Evolutionary conservation across 2,329 filamentous ascomycete genomes (phyloP).

Genomic region (Alternaria incomplexa): DNA sequence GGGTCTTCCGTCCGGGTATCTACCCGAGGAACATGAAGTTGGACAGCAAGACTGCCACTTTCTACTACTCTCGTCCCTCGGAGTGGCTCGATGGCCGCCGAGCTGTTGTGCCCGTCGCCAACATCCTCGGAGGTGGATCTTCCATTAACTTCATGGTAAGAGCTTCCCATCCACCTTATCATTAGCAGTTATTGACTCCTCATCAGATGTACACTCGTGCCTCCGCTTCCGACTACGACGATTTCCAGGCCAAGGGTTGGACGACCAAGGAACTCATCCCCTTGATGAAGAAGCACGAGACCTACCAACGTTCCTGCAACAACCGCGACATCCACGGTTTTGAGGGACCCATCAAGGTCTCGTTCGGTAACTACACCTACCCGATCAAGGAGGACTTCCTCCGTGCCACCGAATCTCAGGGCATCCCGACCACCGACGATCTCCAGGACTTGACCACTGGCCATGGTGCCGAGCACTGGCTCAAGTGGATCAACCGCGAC

Average conservation of each 20-base stretch:
- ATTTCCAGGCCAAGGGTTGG: constrained; percentile 83
- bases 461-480: constrained; percentile 78
- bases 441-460: constrained; percentile 73
- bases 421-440: constrained; percentile 77
- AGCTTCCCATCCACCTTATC: too few species aligned
- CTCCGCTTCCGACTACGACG: constrained; percentile 75
- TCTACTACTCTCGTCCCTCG: constrained; percentile 78
- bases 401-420: constrained; percentile 73
- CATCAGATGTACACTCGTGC: constrained; percentile 76
- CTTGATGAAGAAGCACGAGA: constrained; percentile 81
- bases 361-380: constrained; percentile 79
- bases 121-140: constrained; percentile 74
- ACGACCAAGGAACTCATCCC: constrained; percentile 75
- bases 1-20: constrained; percentile 76
- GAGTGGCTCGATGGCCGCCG: constrained; percentile 73
- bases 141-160: constrained; percentile 78
- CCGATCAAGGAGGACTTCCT: constrained; percentile 84
- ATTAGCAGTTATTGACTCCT: not conserved
- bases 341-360: constrained; percentile 82
- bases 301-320: constrained; percentile 66
- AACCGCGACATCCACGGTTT: constrained; percentile 74
- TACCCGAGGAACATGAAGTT: constrained; percentile 81
- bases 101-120: constrained; percentile 76
- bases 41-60: constrained; percentile 81
- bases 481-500: constrained; percentile 81